These are phyloP conservation scores for Aspergillus pseudonomiae DNA, from an alignment of 2,329 filamentous ascomycete species.

Conservation along the genomic window DNA sequence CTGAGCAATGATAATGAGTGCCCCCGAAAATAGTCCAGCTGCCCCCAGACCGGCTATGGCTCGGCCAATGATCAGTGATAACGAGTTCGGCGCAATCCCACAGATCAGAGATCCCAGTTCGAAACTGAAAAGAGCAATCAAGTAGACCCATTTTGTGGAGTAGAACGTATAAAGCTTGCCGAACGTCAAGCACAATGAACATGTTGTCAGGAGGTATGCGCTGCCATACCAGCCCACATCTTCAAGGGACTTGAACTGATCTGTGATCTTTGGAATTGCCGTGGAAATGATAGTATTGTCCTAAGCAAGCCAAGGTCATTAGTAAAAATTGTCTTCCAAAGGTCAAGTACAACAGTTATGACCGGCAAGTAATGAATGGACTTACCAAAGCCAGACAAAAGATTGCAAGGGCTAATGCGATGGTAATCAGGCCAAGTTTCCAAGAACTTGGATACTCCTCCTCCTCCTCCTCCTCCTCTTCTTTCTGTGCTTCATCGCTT, in stretches of 20 bases:
- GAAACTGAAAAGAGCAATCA: constrained; percentile 45
- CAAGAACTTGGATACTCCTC: constrained; percentile 37
- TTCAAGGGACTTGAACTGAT: constrained; percentile 50
- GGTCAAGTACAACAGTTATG: neutral
- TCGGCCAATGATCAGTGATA: constrained; percentile 44
- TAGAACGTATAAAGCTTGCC: constrained; percentile 50
- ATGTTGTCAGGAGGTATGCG: constrained; percentile 48
- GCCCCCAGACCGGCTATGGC: constrained; percentile 46
- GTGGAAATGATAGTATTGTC: constrained; percentile 50
- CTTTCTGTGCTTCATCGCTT: constrained; percentile 17
- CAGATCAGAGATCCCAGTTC: constrained; percentile 46
- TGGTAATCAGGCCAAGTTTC: constrained; percentile 38
- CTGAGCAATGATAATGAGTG: constrained; percentile 44
- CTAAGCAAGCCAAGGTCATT: constrained; percentile 18
- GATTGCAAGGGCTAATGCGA: constrained; percentile 41
- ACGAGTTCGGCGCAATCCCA: constrained; percentile 41
- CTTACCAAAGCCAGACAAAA: constrained; percentile 43
- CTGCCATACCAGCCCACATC: constrained; percentile 55
- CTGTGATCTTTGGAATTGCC: constrained; percentile 52
- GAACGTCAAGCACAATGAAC: constrained; percentile 46
- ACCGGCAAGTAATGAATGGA: neutral
- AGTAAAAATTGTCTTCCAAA: neutral
- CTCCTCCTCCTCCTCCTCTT: constrained; percentile 27
- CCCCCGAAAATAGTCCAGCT: constrained; percentile 44
- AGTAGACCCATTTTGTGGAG: constrained; percentile 47